Evolutionary conservation across 1,284 basidiomycete species (phyloP).

Genomic region (Cutaneotrichosporon sp.): DNA sequence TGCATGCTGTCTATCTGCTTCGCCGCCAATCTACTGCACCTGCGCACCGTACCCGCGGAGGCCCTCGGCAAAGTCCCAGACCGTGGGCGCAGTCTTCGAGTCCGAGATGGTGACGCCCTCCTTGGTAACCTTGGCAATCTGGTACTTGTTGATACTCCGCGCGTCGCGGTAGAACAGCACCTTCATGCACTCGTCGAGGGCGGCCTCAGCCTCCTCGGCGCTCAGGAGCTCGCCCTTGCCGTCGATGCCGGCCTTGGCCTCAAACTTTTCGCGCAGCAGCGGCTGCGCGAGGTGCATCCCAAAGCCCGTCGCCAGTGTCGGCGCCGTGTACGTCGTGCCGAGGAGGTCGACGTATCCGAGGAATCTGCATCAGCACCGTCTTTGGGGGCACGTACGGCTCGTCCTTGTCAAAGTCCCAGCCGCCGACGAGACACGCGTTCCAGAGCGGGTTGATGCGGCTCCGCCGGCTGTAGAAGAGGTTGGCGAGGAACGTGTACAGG

Average conservation of each 20-base stretch:
- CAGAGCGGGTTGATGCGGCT: slow-evolving; percentile 91
- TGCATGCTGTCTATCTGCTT: slow-evolving; percentile 3
- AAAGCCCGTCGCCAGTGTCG: slow-evolving; percentile 96
- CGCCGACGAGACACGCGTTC: slow-evolving; percentile 95
- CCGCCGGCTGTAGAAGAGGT: slow-evolving; percentile 87
- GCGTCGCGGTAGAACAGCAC: slow-evolving; percentile 98
- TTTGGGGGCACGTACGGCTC: slow-evolving; percentile 58
- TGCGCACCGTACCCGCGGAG: slow-evolving; percentile 67
- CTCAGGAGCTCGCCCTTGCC: slow-evolving; percentile 73
- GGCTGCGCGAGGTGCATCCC: slow-evolving; percentile 95
- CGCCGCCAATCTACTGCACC: slow-evolving; percentile 57
- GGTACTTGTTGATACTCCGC: slow-evolving; percentile 94
- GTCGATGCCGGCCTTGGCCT: slow-evolving; percentile 63
- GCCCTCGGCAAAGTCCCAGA: slow-evolving; percentile 89
- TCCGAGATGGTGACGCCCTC: slow-evolving; percentile 79
- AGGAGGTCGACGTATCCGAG: slow-evolving; percentile 94
- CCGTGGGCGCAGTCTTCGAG: slow-evolving; percentile 71
- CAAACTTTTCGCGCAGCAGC: slow-evolving; percentile 74
- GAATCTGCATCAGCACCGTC: slow-evolving; percentile 61
- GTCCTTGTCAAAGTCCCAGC: slow-evolving; percentile 72
- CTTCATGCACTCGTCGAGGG: slow-evolving; percentile 85
- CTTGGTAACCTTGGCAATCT: slow-evolving; percentile 86
- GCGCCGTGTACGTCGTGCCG: slow-evolving; percentile 90
- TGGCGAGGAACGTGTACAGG: slow-evolving; percentile 89
- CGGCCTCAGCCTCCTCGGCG: slow-evolving; percentile 74